phyloP scores from a whole-genome alignment of 1,284 basidiomycete species.

The Papiliotrema fonsecae region DNA sequence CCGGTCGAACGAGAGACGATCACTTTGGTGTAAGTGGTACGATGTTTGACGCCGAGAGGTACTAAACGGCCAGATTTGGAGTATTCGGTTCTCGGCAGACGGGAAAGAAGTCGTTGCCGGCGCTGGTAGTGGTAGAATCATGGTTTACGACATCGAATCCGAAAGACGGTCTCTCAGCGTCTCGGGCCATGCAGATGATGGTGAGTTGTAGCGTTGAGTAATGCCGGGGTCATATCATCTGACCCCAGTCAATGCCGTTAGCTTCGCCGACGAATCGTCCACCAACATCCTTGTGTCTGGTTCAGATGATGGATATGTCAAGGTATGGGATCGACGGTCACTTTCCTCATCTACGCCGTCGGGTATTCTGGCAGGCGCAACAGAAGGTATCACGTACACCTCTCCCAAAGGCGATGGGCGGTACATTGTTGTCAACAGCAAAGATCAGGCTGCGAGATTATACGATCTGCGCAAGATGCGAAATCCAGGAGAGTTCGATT shows the following conservation, averaged over 20 bases:
- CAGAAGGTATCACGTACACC: conserved; percentile 87
- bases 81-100: conserved; percentile 91
- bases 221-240: neutral
- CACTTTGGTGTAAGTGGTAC: conserved; percentile 53
- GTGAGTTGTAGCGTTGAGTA: conserved; percentile 15
- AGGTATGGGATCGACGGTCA: conserved; percentile 95
- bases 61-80: conserved; percentile 68
- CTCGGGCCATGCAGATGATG: conserved; percentile 74
- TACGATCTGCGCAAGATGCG: conserved; percentile 97
- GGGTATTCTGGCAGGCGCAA: conserved; percentile 89
- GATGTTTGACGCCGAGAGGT: too few relatives aligned
- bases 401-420: conserved; percentile 85
- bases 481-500: conserved; percentile 63
- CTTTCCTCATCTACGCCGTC: conserved; percentile 76
- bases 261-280: conserved; percentile 86
- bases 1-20: conserved; percentile 39
- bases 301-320: conserved; percentile 88
- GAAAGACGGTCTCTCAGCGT: conserved; percentile 77
- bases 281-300: conserved; percentile 92
- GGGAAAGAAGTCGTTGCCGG: conserved; percentile 78
- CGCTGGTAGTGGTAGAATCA: conserved; percentile 43
- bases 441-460: conserved; percentile 85
- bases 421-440: conserved; percentile 95
- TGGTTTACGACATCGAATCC: conserved; percentile 86
- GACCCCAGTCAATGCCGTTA: conserved; percentile 76